Conservation (phyloP, 1,284 basidiomycete species). For the Austroboletus niveus region DNA sequence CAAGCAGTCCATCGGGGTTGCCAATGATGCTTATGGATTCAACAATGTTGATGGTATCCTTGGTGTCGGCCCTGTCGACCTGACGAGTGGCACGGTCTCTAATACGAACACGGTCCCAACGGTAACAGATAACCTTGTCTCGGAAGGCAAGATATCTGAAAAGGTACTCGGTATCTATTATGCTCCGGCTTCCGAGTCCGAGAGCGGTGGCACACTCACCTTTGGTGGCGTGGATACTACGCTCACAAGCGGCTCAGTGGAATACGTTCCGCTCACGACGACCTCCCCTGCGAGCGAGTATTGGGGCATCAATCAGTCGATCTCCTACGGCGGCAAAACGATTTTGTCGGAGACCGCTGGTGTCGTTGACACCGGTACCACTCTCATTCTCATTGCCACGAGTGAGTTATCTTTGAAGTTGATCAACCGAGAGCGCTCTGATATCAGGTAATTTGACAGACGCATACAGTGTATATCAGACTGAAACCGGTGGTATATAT, state of each 20-base stretch:
- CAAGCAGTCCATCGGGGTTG: conserved; percentile 48
- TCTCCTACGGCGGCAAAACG: conserved; percentile 43
- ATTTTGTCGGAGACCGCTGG: conserved; percentile 30
- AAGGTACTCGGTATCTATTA: conserved; percentile 52
- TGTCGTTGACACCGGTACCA: conserved; percentile 54
- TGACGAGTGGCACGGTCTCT: conserved; percentile 41
- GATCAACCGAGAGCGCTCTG: neutral
- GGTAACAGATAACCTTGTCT: conserved; percentile 42
- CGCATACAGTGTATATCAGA: conserved; percentile 50
- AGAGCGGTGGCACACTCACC: conserved; percentile 41
- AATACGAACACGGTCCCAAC: conserved; percentile 34
- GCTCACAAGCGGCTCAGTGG: conserved; percentile 30
- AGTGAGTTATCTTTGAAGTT: conserved; percentile 22
- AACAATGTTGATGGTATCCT: too few species aligned
- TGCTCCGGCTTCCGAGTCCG: conserved; percentile 36
- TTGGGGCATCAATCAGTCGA: conserved; percentile 56
- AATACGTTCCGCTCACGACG: conserved; percentile 50
- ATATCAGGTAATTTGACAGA: conserved; percentile 29
- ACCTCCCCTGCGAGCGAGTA: conserved; percentile 46
- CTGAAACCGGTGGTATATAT: conserved; percentile 48
- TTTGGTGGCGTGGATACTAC: conserved; percentile 47
- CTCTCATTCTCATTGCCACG: conserved; percentile 41
- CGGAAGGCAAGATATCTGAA: conserved; percentile 41
- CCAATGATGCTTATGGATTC: conserved; percentile 32
- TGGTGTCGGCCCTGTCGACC: conserved; percentile 47